These are phyloP conservation scores for Salvia sclarea DNA, from an alignment of 305 asterid genomes.

Conservation along the genomic window DNA sequence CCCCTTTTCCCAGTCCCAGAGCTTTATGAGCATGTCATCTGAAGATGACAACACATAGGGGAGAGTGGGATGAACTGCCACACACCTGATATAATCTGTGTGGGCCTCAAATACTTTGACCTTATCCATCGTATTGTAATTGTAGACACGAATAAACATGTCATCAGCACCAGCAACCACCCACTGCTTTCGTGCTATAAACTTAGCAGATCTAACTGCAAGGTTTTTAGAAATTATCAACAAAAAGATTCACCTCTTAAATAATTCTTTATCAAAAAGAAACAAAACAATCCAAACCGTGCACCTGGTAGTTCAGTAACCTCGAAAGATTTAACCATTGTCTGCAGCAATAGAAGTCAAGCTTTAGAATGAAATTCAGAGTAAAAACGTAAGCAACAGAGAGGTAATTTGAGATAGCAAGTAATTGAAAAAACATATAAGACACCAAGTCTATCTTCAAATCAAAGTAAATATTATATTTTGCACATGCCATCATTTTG, in stretches of 20 bases:
- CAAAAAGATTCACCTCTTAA: conserved; percentile 16
- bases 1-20: conserved; percentile 99
- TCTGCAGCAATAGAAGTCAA: conserved; percentile 58
- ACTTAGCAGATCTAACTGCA: conserved; percentile 97
- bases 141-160: conserved; percentile 92
- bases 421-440: conserved; percentile 7
- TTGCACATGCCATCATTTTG: neutral
- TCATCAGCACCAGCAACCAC: conserved; percentile 99
- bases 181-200: conserved; percentile 95
- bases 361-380: conserved; percentile 29
- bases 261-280: conserved; percentile 18
- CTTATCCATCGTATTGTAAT: conserved; percentile 97
- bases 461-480: neutral
- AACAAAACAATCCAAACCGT: conserved; percentile 24
- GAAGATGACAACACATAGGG: conserved; percentile 95
- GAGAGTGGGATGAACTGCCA: conserved; percentile 95
- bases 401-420: conserved; percentile 18
- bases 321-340: conserved; percentile 92
- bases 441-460: conserved; percentile 10
- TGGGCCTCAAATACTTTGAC: conserved; percentile 95
- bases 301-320: conserved; percentile 96
- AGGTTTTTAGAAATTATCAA: conserved; percentile 34
- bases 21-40: conserved; percentile 99
- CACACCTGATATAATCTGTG: conserved; percentile 98
- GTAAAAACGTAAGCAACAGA: conserved; percentile 15